phyloP scores from a whole-genome alignment of 768 basidiomycete genomes.

The Leccinum uliginosum region DNA sequence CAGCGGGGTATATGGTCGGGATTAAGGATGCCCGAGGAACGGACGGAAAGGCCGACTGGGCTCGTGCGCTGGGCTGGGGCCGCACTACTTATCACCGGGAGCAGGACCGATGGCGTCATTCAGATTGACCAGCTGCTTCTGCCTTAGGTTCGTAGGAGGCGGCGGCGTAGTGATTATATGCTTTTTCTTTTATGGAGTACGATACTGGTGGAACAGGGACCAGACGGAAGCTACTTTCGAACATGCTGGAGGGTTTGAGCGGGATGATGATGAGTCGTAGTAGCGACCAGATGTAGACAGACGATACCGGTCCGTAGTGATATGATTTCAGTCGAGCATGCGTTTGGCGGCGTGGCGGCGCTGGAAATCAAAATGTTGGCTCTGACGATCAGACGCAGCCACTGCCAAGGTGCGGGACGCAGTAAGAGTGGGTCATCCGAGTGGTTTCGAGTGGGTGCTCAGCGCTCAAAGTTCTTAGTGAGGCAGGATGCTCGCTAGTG shows the following conservation, averaged over 20 bases:
- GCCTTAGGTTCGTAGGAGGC: constrained; percentile 68
- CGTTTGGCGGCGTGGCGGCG: no score
- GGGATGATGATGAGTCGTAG: constrained; percentile 41
- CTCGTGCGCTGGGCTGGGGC: constrained; percentile 66
- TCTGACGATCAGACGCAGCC: no score
- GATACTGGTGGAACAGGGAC: constrained; percentile 67
- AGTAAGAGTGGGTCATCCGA: no score
- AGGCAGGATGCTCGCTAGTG: no score
- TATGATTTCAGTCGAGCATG: no score
- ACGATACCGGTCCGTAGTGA: constrained; percentile 1
- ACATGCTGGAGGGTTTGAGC: constrained; percentile 76
- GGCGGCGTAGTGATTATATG: constrained; percentile 60
- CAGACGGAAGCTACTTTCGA: constrained; percentile 86
- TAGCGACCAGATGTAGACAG: constrained; percentile 17
- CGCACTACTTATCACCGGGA: constrained; percentile 59
- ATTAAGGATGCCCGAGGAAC: constrained; percentile 72
- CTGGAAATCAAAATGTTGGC: no score
- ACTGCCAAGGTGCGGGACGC: no score
- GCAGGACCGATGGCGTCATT: constrained; percentile 82
- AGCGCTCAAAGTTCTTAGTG: no score
- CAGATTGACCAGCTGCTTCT: constrained; percentile 78
- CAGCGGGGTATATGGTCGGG: constrained; percentile 52
- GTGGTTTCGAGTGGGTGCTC: no score
- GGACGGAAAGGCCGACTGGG: constrained; percentile 58
- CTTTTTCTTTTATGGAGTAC: constrained; percentile 68